A percentile compares a stretch with the other conserved stretches of the same genome.
Evolutionary conservation across 23 red algal species (phyloP).

Genomic region (Gracilariopsis chorda): DNA sequence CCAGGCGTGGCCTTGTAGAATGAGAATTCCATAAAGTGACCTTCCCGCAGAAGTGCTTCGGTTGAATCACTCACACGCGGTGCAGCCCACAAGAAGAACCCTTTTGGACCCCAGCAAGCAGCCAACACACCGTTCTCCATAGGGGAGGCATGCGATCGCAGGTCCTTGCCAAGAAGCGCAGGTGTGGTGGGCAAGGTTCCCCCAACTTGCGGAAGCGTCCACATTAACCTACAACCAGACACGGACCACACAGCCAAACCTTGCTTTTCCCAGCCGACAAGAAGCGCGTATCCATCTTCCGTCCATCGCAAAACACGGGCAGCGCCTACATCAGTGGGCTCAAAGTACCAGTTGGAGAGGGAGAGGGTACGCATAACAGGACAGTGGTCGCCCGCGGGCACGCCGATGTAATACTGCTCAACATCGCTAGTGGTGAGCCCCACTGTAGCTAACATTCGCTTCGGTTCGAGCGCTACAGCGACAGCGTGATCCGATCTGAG

Average conservation of each 20-base stretch:
- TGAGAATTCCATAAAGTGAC: constrained; percentile 73
- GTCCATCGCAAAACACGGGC: constrained; percentile 73
- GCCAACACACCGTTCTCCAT: constrained; percentile 53
- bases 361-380: constrained; percentile 61
- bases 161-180: neutral
- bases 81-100: constrained; percentile 72
- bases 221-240: constrained; percentile 86
- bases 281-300: constrained; percentile 76
- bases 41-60: neutral
- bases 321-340: constrained; percentile 64
- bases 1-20: constrained; percentile 60
- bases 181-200: constrained; percentile 43
- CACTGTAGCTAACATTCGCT: constrained; percentile 73
- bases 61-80: constrained; percentile 48
- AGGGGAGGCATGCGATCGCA: neutral
- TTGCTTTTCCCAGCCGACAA: constrained; percentile 79
- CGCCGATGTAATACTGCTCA: constrained; percentile 80
- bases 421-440: constrained; percentile 71
- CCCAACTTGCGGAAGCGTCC: constrained; percentile 78
- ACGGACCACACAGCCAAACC: constrained; percentile 91
- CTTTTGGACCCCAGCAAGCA: constrained; percentile 61
- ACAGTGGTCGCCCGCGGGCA: constrained; percentile 64
- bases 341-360: constrained; percentile 85
- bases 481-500: constrained; percentile 47
- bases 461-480: constrained; percentile 66